phyloP scores from a whole-genome alignment of 371 early-diverging fungal genomes.

The Rhizopus microsporus region DNA sequence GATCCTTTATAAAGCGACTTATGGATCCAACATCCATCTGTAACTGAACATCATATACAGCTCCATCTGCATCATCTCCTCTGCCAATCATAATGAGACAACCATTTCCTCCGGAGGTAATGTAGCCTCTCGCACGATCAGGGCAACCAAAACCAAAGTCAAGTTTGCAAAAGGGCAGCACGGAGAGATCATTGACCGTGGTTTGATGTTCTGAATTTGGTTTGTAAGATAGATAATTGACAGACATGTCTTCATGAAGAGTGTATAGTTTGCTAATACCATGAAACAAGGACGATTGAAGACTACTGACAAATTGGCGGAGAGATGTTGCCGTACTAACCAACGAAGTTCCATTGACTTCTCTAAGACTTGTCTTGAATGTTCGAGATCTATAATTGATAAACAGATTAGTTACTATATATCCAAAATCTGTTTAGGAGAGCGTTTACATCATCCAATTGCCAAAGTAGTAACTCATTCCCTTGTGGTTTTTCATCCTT shows the following conservation, averaged over 20 bases:
- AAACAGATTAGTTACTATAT: background rate
- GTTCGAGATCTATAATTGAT: slow-evolving; percentile 22
- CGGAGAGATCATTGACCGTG: slow-evolving; percentile 35
- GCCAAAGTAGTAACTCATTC: slow-evolving; percentile 41
- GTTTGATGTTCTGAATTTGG: slow-evolving; percentile 34
- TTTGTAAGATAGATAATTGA: slow-evolving; percentile 38
- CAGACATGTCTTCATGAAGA: slow-evolving; percentile 44
- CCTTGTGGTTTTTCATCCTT: slow-evolving; percentile 28
- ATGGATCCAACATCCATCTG: slow-evolving; percentile 46
- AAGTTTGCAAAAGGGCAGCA: slow-evolving; percentile 37
- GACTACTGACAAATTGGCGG: slow-evolving; percentile 18
- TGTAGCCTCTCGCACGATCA: slow-evolving; percentile 41
- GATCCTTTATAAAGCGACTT: slow-evolving; percentile 36
- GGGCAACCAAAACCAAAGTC: slow-evolving; percentile 42
- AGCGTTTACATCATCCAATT: slow-evolving; percentile 45
- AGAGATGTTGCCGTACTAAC: slow-evolving; percentile 27
- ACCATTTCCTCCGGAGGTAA: slow-evolving; percentile 45
- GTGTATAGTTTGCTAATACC: slow-evolving; percentile 41
- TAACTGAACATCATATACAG: slow-evolving; percentile 40
- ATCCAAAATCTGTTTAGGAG: background rate
- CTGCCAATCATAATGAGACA: slow-evolving; percentile 41
- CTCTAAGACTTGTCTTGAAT: slow-evolving; percentile 17
- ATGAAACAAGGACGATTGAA: slow-evolving; percentile 34
- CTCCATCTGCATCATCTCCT: slow-evolving; percentile 23
- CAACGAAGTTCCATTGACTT: slow-evolving; percentile 17